phyloP scores from a whole-genome alignment of 768 basidiomycete species.

The Floccularia luteovirens region DNA sequence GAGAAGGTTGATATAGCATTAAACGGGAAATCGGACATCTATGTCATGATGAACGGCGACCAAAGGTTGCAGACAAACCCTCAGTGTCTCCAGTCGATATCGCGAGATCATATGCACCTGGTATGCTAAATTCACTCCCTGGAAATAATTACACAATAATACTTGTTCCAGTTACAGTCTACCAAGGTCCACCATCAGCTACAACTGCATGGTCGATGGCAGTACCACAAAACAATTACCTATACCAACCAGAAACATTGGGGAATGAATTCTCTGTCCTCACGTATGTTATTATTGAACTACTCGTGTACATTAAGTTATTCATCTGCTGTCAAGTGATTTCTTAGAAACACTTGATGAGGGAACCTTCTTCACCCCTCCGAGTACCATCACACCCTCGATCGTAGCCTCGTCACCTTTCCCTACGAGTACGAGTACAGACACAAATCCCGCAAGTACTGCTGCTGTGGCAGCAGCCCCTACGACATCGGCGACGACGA shows the following conservation, averaged over 20 bases:
- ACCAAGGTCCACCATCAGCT: constrained; percentile 23
- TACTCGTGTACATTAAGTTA: constrained; percentile 3
- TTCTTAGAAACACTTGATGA: constrained; percentile 87
- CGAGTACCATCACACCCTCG: constrained; percentile 38
- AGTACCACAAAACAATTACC: constrained; percentile 41
- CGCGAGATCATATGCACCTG: constrained; percentile 36
- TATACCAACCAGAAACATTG: constrained; percentile 66
- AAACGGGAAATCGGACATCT: constrained; percentile 95
- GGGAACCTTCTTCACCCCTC: constrained; percentile 70
- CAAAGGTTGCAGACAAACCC: constrained; percentile 41
- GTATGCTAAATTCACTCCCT: constrained; percentile 19
- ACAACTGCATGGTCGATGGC: constrained; percentile 48
- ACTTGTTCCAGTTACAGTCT: constrained; percentile 24
- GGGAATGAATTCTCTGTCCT: constrained; percentile 81
- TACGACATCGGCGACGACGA: constrained; percentile 5
- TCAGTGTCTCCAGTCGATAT: constrained; percentile 22
- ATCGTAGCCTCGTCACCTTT: constrained; percentile 37
- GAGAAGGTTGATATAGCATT: constrained; percentile 48
- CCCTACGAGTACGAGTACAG: constrained; percentile 7
- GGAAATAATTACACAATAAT: neutral
- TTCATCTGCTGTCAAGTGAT: constrained; percentile 41
- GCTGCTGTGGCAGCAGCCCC: constrained; percentile 7
- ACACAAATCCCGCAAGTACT: constrained; percentile 6
- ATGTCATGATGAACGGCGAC: constrained; percentile 80
- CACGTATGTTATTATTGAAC: constrained; percentile 38